Percentiles rank a stretch among this genome's conserved stretches.
phyloP scores from a whole-genome alignment of 169 alveolate genomes.

The Cryptosporidium sp. region DNA sequence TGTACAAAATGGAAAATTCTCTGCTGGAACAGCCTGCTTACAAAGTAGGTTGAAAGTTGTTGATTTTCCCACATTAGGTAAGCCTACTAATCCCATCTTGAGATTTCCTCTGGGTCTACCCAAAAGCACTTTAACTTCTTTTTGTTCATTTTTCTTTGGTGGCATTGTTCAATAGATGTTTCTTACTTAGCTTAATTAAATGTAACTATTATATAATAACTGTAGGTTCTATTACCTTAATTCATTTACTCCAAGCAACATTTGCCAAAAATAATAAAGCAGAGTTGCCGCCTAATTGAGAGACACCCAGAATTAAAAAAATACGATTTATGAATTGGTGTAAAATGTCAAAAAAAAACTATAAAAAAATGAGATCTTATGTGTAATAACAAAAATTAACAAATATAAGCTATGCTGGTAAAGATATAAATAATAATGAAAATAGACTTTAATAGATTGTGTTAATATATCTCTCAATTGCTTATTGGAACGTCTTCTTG shows the following conservation, averaged over 20 bases:
- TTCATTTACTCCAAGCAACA: not conserved
- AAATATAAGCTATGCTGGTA: not conserved
- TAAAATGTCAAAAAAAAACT: not conserved
- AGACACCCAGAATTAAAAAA: no score
- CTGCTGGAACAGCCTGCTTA: constrained; percentile 95
- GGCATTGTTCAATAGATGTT: constrained; percentile 78
- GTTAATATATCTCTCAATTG: constrained; percentile 46
- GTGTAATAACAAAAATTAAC: not conserved
- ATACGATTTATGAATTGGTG: not conserved
- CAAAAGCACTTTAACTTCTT: constrained; percentile 74
- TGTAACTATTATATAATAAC: not conserved
- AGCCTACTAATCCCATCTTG: constrained; percentile 99
- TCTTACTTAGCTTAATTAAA: not conserved
- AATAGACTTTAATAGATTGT: not conserved
- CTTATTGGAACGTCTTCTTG: constrained; percentile 74
- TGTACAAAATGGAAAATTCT: constrained; percentile 97
- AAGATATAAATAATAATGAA: not conserved
- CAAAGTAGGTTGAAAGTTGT: constrained; percentile 97
- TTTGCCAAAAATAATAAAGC: no score
- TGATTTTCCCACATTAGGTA: constrained; percentile 98
- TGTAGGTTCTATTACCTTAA: not conserved
- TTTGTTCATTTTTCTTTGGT: constrained; percentile 86
- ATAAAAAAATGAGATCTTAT: not conserved
- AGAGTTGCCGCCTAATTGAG: not conserved
- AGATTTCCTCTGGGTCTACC: constrained; percentile 89